These are phyloP conservation scores for Fusarium graminum DNA, from an alignment of 2,329 filamentous ascomycete species.

Conservation along the genomic window DNA sequence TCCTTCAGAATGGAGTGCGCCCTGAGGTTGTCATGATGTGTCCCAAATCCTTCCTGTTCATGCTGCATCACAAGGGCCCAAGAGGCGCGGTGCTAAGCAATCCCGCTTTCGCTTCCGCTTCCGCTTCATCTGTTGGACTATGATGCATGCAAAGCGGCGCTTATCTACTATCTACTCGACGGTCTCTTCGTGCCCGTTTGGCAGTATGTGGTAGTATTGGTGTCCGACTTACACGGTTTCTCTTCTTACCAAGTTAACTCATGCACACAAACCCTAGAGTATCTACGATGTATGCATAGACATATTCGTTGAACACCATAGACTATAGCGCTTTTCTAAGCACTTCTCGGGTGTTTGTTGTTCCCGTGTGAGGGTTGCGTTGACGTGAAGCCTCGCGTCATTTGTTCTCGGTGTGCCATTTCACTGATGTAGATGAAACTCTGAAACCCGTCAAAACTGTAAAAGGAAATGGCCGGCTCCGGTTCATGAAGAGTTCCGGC, in stretches of 20 bases:
- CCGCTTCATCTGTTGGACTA: not conserved
- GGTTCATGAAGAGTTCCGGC: conserved; percentile 29
- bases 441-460: conserved; percentile 1
- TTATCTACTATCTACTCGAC: not conserved
- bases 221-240: conserved; percentile 18
- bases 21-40: conserved; percentile 19
- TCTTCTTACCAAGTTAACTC: conserved; percentile 3
- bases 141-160: conserved; percentile 15
- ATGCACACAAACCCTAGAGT: conserved; percentile 7
- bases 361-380: conserved; percentile 26
- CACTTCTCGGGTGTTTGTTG: conserved; percentile 11
- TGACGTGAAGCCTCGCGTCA: conserved; percentile 15
- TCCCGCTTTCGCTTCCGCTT: conserved; percentile 22
- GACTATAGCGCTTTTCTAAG: conserved; percentile 35
- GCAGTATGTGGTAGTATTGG: not conserved
- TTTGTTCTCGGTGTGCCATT: conserved; percentile 7
- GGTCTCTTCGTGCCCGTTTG: not conserved
- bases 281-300: conserved; percentile 13
- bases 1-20: conserved; percentile 26
- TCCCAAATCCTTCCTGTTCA: not conserved
- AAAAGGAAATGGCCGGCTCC: conserved; percentile 33
- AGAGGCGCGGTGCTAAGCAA: conserved; percentile 18
- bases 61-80: not conserved
- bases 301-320: conserved; percentile 15
- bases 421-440: conserved; percentile 12